Conservation (phyloP, 1,284 basidiomycete genomes). For the Cutaneotrichosporon dermatis region DNA sequence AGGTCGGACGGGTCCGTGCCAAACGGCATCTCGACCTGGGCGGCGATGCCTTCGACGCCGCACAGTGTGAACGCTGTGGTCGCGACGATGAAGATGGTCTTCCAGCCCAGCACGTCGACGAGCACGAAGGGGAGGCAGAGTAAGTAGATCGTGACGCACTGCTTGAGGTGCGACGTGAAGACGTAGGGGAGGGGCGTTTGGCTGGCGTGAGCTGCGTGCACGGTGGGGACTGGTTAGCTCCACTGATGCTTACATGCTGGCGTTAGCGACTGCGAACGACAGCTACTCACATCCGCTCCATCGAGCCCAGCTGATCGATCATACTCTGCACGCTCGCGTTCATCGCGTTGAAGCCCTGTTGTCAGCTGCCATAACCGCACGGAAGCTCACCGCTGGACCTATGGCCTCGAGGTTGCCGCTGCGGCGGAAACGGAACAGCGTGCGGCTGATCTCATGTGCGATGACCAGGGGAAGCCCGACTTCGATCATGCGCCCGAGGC, state of each 20-base stretch:
- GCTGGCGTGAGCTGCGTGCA: conserved; percentile 5
- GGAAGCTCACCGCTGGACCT: conserved; percentile 73
- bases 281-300: conserved; percentile 64
- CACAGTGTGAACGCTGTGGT: conserved; percentile 71
- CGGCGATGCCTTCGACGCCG: conserved; percentile 76
- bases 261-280: background rate
- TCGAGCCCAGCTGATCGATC: conserved; percentile 73
- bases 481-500: conserved; percentile 39
- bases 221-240: too few species aligned
- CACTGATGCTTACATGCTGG: conserved; percentile 17
- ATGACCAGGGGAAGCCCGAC: conserved; percentile 38
- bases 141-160: conserved; percentile 83
- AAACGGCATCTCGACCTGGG: conserved; percentile 82
- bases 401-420: conserved; percentile 76
- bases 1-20: conserved; percentile 38
- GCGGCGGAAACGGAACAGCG: conserved; percentile 67
- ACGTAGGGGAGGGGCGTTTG: conserved; percentile 47
- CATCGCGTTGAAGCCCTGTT: conserved; percentile 67
- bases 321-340: conserved; percentile 62
- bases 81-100: conserved; percentile 73
- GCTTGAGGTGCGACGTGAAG: conserved; percentile 78
- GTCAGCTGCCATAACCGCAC: too few species aligned
- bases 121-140: conserved; percentile 80
- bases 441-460: conserved; percentile 67
- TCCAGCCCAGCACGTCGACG: conserved; percentile 61